Conservation (phyloP, 192 early-diverging fungal genomes). For the Backusella mclennaniae region DNA sequence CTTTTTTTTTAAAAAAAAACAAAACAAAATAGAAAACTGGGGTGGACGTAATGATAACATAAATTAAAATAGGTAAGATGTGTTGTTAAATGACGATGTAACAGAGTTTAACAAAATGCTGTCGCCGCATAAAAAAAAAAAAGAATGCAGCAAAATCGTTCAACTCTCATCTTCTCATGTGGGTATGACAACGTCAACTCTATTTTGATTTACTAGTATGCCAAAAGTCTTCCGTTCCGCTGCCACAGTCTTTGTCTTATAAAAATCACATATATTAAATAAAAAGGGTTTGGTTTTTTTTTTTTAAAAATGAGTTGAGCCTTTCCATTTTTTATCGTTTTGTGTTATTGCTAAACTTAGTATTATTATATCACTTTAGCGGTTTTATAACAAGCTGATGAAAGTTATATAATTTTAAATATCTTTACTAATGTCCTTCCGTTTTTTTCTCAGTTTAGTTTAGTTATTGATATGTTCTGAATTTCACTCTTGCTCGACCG, state of each 20-base stretch:
- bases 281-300: neutral
- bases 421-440: neutral
- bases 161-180: neutral
- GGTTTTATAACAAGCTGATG: no score
- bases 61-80: neutral
- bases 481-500: neutral
- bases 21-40: neutral
- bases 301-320: neutral
- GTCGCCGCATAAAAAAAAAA: neutral
- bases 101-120: neutral
- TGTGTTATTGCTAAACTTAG: neutral
- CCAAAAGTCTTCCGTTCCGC: neutral
- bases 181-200: constrained; percentile 13
- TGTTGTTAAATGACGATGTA: neutral
- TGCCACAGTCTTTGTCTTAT: neutral
- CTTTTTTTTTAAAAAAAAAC: neutral
- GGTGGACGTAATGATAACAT: neutral
- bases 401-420: neutral
- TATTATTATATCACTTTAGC: neutral
- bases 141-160: neutral
- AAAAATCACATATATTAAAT: neutral
- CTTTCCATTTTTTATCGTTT: neutral
- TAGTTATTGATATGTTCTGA: neutral
- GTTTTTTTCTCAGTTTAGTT: neutral
- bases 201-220: neutral